Evolutionary conservation across 306 rosid genomes (phyloP).

Genomic region (Abrus precatorius): DNA sequence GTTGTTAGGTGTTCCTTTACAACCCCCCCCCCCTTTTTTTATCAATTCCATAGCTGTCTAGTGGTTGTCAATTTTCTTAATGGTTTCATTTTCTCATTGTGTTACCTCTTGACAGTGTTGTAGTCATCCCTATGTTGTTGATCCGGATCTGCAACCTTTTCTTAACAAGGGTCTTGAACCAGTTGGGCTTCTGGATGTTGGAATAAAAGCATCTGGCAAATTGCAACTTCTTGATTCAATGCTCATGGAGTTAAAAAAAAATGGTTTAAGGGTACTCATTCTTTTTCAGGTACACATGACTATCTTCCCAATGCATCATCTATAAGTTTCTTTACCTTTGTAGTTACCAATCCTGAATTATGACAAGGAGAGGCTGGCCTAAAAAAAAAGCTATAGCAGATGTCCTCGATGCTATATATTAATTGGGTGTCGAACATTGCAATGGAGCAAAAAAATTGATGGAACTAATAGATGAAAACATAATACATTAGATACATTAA

Average conservation of each 20-base stretch:
- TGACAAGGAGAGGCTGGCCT: background rate
- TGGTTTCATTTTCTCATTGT: slow-evolving; percentile 4
- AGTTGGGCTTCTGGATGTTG: slow-evolving; percentile 65
- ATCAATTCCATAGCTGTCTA: slow-evolving; percentile 31
- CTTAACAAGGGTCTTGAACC: slow-evolving; percentile 61
- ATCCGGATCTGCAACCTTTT: slow-evolving; percentile 49
- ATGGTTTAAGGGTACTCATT: slow-evolving; percentile 67
- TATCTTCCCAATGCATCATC: background rate
- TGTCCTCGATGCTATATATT: background rate
- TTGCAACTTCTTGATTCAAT: slow-evolving; percentile 87
- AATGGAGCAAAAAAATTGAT: background rate
- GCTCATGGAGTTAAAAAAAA: slow-evolving; percentile 76
- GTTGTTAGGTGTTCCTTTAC: slow-evolving; percentile 20
- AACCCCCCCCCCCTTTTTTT: background rate
- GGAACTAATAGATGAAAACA: background rate
- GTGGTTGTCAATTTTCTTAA: slow-evolving; percentile 39
- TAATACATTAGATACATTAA: background rate
- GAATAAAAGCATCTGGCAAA: slow-evolving; percentile 87
- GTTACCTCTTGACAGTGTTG: slow-evolving; percentile 74
- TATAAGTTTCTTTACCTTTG: slow-evolving; percentile 1
- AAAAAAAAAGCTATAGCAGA: background rate
- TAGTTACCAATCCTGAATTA: background rate
- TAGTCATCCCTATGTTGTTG: slow-evolving; percentile 81
- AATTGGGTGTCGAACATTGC: background rate
- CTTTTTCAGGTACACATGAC: slow-evolving; percentile 75